Evolutionary conservation across 2,329 filamentous ascomycete genomes (phyloP).

Genomic region (Orbilia brochopaga): DNA sequence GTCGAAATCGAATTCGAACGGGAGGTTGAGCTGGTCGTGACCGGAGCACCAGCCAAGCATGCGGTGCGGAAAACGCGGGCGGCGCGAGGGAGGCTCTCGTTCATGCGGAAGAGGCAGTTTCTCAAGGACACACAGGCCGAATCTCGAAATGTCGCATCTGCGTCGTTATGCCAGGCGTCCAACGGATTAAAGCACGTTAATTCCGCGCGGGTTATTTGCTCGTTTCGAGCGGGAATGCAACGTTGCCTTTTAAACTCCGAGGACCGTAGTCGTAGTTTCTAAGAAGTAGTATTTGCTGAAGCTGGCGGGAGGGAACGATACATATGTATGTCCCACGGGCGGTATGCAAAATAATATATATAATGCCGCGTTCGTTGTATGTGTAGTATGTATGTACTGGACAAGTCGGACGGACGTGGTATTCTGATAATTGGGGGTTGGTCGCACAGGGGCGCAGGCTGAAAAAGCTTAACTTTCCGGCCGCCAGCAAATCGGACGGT

Average conservation of each 20-base stretch:
- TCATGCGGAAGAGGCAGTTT: conserved; percentile 33
- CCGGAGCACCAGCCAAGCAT: conserved; percentile 21
- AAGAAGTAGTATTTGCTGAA: too few relatives aligned
- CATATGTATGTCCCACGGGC: conserved; percentile 1
- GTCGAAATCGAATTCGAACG: background rate
- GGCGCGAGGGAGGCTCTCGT: conserved; percentile 7
- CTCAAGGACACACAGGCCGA: conserved; percentile 43
- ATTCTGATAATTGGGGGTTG: background rate
- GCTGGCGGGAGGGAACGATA: conserved; percentile 9
- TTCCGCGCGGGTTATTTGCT: conserved; percentile 16
- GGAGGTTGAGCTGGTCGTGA: conserved; percentile 27
- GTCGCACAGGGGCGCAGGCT: background rate
- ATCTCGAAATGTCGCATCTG: conserved; percentile 48
- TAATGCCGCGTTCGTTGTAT: background rate
- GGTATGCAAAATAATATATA: too few relatives aligned
- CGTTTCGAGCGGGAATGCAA: conserved; percentile 6
- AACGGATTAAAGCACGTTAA: conserved; percentile 32
- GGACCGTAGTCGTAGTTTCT: too few relatives aligned
- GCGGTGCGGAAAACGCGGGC: conserved; percentile 15
- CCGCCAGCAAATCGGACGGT: background rate
- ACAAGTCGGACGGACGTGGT: background rate
- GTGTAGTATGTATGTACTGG: too few relatives aligned
- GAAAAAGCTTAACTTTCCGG: background rate
- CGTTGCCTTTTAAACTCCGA: background rate
- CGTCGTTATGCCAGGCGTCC: conserved; percentile 24